A percentile compares a stretch with the other conserved stretches of the same genome.
phyloP scores from a whole-genome alignment of 2,329 filamentous ascomycete species.

The Claviceps spartinae region DNA sequence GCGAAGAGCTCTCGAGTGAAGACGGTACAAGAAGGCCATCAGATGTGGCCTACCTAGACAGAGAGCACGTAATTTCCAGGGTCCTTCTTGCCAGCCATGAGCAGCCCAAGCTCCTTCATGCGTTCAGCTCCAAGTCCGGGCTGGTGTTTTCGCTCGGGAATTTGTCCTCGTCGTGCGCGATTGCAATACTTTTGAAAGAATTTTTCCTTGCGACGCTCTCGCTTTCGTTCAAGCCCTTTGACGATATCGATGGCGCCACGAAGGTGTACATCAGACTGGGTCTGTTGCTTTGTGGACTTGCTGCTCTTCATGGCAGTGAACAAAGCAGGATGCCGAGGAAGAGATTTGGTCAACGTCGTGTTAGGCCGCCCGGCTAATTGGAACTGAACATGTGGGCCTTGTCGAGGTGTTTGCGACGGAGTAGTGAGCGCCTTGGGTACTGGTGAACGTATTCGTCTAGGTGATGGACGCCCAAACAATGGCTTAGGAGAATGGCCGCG shows the following conservation, averaged over 20 bases:
- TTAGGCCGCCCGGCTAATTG: conserved; percentile 43
- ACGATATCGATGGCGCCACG: conserved; percentile 96
- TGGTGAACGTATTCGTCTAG: conserved; percentile 56
- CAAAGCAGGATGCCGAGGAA: conserved; percentile 65
- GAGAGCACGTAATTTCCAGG: conserved; percentile 67
- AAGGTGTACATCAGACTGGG: conserved; percentile 45
- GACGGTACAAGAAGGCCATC: background rate
- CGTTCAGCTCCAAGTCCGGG: conserved; percentile 83
- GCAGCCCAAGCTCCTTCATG: conserved; percentile 70
- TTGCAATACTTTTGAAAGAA: conserved; percentile 81
- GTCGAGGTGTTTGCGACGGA: conserved; percentile 26
- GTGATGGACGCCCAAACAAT: conserved; percentile 55
- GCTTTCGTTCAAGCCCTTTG: conserved; percentile 89
- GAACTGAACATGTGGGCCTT: conserved; percentile 24
- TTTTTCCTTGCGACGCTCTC: conserved; percentile 85
- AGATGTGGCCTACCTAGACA: conserved; percentile 30
- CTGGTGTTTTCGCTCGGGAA: conserved; percentile 50
- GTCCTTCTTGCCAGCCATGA: conserved; percentile 70
- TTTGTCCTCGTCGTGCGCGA: conserved; percentile 57
- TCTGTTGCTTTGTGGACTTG: conserved; percentile 21
- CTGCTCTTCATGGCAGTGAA: conserved; percentile 42
- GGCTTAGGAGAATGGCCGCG: conserved; percentile 26
- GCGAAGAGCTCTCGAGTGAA: background rate
- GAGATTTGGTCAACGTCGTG: conserved; percentile 67
- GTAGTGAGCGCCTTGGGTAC: conserved; percentile 35